Base-by-base conservation (phyloP, 495 filamentous ascomycete genomes). In the Stereocaulon alpinum region DNA sequence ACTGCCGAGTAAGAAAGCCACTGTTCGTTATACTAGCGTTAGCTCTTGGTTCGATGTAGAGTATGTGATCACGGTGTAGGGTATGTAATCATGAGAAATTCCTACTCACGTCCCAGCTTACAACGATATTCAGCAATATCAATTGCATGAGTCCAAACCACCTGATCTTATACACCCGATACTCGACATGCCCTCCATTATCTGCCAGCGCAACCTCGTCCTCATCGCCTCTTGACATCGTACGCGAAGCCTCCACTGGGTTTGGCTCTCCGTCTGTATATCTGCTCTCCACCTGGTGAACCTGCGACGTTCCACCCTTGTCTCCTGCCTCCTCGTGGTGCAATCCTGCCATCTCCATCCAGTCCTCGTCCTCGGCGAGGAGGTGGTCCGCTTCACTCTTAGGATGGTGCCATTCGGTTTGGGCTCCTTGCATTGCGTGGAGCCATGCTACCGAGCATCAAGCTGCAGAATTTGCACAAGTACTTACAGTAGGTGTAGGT, bases 1-100 rank as follows among this genome's bases (percentile, higher is more conserved):
- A 95, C 84, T 37, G 93, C 83, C 9, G 92, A 85, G 73, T 89
- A 98, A 34, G 91, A 93, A 61, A 98, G 80, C 92, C 92, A 97
- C 87, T 92, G 63, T 22, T n/a, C 12, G 20, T 4, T 44, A 47
- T 6, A 9, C 20, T 12, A 37, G 34, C 2, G 40, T 57, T 37
- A 57, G 41, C 27, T 11, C 34, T 47, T 47, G 42, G 7, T 37
- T 12, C 12, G 34, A 37, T 37, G 34, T 37, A 10, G 22, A 34
- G 30, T 24, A n/a, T 20, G 20, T 49, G 10, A 59, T 30, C 27
- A 17, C 22, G 18, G 2, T 15, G 32, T 17, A 4, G 9, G 14
- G 44, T 18, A 29, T 4, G 6, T 29, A 18, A 32, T 14, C 1
- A 4, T 6, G 27, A 24, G 41, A 41, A 37, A 56, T 0, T n/a